Evolutionary conservation across 495 filamentous ascomycete genomes (phyloP).

Genomic region (Bacidia gigantensis): DNA sequence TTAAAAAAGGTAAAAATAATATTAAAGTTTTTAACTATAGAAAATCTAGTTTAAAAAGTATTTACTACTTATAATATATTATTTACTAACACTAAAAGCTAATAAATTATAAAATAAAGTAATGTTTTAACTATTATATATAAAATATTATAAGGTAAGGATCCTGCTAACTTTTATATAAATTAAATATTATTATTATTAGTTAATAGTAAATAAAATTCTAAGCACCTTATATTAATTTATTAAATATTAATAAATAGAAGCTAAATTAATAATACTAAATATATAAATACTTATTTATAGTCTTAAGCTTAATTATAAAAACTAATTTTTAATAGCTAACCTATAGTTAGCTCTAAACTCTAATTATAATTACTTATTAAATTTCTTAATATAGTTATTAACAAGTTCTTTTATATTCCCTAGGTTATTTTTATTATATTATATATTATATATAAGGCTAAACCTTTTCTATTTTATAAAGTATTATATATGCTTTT

Average conservation of each 20-base stretch:
- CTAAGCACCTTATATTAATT: too few relatives aligned
- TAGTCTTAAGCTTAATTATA: too few relatives aligned
- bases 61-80: too few relatives aligned
- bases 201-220: too few relatives aligned
- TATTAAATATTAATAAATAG: too few relatives aligned
- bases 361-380: neutral
- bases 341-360: neutral
- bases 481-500: neutral
- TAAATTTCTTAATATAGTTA: neutral
- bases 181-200: too few relatives aligned
- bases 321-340: neutral
- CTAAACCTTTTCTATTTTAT: neutral
- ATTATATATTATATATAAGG: constrained; percentile 1
- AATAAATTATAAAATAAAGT: too few relatives aligned
- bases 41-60: too few relatives aligned
- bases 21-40: neutral
- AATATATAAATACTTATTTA: neutral
- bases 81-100: too few relatives aligned
- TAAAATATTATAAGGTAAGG: neutral
- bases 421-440: neutral
- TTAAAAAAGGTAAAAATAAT: neutral
- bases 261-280: neutral
- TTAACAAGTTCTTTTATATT: neutral
- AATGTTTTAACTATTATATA: too few relatives aligned
- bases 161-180: too few relatives aligned